Base-by-base conservation (phyloP, 2,329 filamentous ascomycete genomes). In the Fusarium sp. region DNA sequence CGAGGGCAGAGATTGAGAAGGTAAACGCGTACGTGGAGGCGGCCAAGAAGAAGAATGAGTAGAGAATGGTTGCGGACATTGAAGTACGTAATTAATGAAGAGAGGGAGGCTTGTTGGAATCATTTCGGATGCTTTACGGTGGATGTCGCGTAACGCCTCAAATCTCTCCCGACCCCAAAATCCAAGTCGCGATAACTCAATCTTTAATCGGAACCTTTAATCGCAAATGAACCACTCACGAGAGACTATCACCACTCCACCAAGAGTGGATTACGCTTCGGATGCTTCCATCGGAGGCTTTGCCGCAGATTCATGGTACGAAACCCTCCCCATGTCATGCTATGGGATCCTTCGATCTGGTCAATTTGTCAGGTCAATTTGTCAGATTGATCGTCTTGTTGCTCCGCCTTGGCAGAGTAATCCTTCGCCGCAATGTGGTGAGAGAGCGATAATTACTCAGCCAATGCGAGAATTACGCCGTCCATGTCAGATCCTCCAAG, bases 1-100 rank as follows among this genome's bases (percentile, higher is more conserved):
- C 85, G 5, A 78, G 79, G 42, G 79, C 79, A 1, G 81, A 80
- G 58, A 82, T 85, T 72, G 70, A 81, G 60, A 77, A 72, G 63
- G 72, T 79, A 8, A 82, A 84, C 63, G 58, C 63, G 54, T 47
- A 71, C 29, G 66, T 72, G 13, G 64, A 67, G 35, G 70, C 66
- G 62, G 68, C 57, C n/a, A 70, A 68, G 52, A 75, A 77, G 66
- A 75, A 75, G 69, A 63, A 6, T 6, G 57, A 66, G 31, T 69
- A 69, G 27, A 25, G 22, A 3, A 57, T n/a, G 6, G 2, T 33
- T 18, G 33, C n/a, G 8, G 13, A 5, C 2, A 18, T 57, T 36
- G 54, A 36, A 57, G 47, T 52, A 20, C 47, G 47, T 52, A 52
- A 35, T 25, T 57, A 18, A 36, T 36, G 14, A 36, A 56, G 13